phyloP scores from a whole-genome alignment of 768 basidiomycete species.

The Russula dissimulans region DNA sequence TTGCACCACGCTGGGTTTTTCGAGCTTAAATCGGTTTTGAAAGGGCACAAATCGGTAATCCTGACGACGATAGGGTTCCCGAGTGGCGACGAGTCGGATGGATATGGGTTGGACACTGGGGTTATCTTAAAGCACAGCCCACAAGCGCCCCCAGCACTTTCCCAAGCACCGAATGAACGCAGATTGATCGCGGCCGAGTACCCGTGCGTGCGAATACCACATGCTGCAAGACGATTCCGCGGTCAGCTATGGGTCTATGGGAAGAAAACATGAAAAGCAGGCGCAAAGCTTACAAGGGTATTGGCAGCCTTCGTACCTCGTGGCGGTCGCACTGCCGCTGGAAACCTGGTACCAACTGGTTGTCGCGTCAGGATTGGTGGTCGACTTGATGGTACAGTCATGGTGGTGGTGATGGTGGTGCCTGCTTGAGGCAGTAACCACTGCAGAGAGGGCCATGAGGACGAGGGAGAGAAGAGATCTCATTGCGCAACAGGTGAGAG shows the following conservation, averaged over 20 bases:
- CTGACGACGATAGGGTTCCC: slow-evolving; percentile 43
- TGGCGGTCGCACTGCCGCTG: neutral
- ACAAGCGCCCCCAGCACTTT: slow-evolving; percentile 49
- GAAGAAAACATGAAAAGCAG: no score
- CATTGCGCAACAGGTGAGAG: no score
- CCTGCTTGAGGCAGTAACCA: no score
- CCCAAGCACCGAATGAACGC: slow-evolving; percentile 42
- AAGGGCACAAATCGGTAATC: slow-evolving; percentile 38
- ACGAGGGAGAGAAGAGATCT: no score
- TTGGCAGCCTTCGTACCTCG: neutral
- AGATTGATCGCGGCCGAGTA: slow-evolving; percentile 51
- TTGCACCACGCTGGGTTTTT: slow-evolving; percentile 40
- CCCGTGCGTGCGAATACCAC: slow-evolving; percentile 39
- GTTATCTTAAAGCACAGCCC: slow-evolving; percentile 52
- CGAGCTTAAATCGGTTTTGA: slow-evolving; percentile 29
- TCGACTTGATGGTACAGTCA: no score
- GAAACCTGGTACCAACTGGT: neutral
- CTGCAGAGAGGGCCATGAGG: no score
- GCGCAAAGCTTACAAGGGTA: neutral
- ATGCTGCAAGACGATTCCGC: slow-evolving; percentile 29
- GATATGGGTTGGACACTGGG: slow-evolving; percentile 42
- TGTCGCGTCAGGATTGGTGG: no score
- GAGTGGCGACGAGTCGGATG: slow-evolving; percentile 40
- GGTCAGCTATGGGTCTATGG: neutral
- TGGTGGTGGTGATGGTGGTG: no score